phyloP scores from a whole-genome alignment of 345 rosid genomes.

The Theobroma cacao region DNA sequence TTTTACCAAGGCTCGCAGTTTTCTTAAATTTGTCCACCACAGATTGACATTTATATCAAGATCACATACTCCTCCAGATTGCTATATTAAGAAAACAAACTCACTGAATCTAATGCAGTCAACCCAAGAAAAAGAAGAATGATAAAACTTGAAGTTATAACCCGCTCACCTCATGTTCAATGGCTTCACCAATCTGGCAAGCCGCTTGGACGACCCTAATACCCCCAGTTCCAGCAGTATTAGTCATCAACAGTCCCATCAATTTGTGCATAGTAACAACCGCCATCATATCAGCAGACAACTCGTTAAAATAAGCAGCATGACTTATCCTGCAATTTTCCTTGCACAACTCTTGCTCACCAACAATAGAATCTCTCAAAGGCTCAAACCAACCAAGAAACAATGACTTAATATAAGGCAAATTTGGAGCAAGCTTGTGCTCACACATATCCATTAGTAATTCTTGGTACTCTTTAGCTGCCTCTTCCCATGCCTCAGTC shows the following conservation, averaged over 20 bases:
- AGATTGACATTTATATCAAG: background rate
- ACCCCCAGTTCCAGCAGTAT: slow-evolving; percentile 52
- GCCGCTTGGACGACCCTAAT: slow-evolving; percentile 78
- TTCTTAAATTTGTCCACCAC: background rate
- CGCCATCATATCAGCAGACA: slow-evolving; percentile 90
- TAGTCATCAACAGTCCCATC: slow-evolving; percentile 80
- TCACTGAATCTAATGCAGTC: background rate
- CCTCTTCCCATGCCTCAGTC: slow-evolving; percentile 93
- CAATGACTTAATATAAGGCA: slow-evolving; percentile 81
- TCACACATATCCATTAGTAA: slow-evolving; percentile 83
- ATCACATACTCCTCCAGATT: background rate
- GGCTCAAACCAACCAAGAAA: slow-evolving; percentile 99
- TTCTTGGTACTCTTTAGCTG: slow-evolving; percentile 85
- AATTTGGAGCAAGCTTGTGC: slow-evolving; percentile 93
- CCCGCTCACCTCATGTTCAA: slow-evolving; percentile 81
- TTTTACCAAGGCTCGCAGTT: background rate
- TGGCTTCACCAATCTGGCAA: slow-evolving; percentile 80
- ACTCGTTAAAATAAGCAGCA: slow-evolving; percentile 46
- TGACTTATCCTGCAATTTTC: slow-evolving; percentile 39
- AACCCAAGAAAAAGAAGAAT: background rate
- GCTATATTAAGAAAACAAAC: background rate
- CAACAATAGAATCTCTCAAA: slow-evolving; percentile 67
- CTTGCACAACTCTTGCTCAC: slow-evolving; percentile 57
- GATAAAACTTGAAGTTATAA: background rate
- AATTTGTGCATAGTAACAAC: slow-evolving; percentile 91